These are phyloP conservation scores for Sonneratia caseolaris DNA, from an alignment of 345 rosid species.

Conservation along the genomic window DNA sequence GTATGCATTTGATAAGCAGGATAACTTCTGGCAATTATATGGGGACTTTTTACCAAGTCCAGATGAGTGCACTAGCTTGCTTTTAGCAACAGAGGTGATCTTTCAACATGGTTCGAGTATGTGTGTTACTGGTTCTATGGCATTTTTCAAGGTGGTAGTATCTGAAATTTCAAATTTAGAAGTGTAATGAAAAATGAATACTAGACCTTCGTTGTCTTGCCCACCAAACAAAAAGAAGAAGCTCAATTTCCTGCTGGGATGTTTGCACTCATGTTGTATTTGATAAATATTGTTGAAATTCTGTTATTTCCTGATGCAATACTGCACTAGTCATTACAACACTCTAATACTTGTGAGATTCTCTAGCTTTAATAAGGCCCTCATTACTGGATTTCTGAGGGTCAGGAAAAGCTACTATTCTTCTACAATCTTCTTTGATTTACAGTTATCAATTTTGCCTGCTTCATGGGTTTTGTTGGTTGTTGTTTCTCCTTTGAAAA, in stretches of 20 bases:
- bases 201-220: not conserved
- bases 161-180: not conserved
- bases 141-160: not conserved
- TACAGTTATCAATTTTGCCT: not conserved
- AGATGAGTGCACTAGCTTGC: constrained; percentile 85
- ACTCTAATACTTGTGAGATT: not conserved
- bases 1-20: constrained; percentile 61
- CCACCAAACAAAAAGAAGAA: not conserved
- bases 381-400: not conserved
- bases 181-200: not conserved
- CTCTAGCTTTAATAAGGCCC: not conserved
- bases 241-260: not conserved
- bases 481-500: not conserved
- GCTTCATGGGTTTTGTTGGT: not conserved
- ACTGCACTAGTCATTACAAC: not conserved
- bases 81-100: constrained; percentile 83
- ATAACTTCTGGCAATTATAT: constrained; percentile 84
- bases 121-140: not conserved
- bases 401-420: not conserved
- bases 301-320: not conserved
- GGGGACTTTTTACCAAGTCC: constrained; percentile 80
- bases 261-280: not conserved
- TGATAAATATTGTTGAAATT: not conserved
- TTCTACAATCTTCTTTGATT: not conserved
- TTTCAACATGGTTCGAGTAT: not conserved